phyloP scores from a whole-genome alignment of 1,284 basidiomycete species.

The Thecaphora thlaspeos region DNA sequence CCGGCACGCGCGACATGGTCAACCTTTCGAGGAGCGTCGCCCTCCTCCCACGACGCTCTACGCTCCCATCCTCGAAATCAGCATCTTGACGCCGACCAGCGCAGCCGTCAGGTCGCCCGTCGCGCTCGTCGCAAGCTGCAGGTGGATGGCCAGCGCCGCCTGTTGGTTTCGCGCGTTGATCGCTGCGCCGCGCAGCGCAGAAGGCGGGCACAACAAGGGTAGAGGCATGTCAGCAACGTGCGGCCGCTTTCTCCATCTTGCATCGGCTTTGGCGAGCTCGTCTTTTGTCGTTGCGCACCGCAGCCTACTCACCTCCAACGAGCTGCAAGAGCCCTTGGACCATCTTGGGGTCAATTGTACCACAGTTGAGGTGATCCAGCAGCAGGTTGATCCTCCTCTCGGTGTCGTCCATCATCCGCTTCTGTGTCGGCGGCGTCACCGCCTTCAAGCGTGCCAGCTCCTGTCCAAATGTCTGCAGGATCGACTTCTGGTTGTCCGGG shows the following conservation, averaged over 20 bases:
- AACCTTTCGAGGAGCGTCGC: too few species aligned
- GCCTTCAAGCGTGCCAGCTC: slow-evolving; percentile 38
- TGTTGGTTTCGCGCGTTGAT: slow-evolving; percentile 51
- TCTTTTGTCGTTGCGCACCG: too few species aligned
- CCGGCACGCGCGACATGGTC: too few species aligned
- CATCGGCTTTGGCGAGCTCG: too few species aligned
- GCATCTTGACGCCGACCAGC: slow-evolving; percentile 53
- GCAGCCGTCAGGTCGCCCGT: slow-evolving; percentile 48
- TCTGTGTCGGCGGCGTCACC: slow-evolving; percentile 69
- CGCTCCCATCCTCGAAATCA: slow-evolving; percentile 34
- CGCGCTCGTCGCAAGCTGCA: slow-evolving; percentile 50
- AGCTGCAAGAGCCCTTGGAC: slow-evolving; percentile 54
- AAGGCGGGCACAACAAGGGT: too few species aligned
- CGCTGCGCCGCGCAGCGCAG: slow-evolving; percentile 27
- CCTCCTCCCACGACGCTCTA: too few species aligned
- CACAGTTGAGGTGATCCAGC: slow-evolving; percentile 89
- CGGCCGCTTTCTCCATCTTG: too few species aligned
- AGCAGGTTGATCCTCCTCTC: slow-evolving; percentile 81
- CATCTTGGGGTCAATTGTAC: slow-evolving; percentile 64
- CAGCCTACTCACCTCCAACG: slow-evolving; percentile 30
- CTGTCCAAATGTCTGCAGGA: slow-evolving; percentile 62
- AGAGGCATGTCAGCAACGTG: not conserved
- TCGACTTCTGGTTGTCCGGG: slow-evolving; percentile 69
- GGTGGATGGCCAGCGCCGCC: slow-evolving; percentile 46
- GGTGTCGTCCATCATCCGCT: slow-evolving; percentile 80